Percentiles rank a stretch among this genome's conserved stretches.
These are phyloP conservation scores for Phoma sp. DNA, from an alignment of 2,329 filamentous ascomycete species.

Conservation along the genomic window DNA sequence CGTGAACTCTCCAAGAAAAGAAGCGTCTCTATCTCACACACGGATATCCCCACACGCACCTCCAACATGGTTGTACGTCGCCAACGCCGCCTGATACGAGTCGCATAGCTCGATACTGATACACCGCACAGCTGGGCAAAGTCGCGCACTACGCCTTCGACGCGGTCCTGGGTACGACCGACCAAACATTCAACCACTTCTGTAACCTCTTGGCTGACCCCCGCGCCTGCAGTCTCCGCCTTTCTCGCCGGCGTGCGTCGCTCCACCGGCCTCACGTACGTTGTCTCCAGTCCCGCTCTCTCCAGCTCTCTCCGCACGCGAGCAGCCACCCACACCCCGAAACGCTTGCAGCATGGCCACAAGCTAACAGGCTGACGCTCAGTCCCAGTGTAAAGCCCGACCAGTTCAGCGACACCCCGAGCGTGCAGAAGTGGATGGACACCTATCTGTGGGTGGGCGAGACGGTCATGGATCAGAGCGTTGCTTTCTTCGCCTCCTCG, in stretches of 20 bases:
- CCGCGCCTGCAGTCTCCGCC: constrained; percentile 73
- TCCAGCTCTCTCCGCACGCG: neutral
- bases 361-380: constrained; percentile 42
- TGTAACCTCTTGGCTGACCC: constrained; percentile 18
- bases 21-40: neutral
- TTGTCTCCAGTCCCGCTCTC: constrained; percentile 10
- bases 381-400: constrained; percentile 87
- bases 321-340: neutral
- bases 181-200: constrained; percentile 26
- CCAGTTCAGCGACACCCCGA: constrained; percentile 80
- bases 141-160: constrained; percentile 96
- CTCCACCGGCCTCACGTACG: constrained; percentile 97
- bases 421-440: constrained; percentile 85
- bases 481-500: constrained; percentile 84
- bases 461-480: constrained; percentile 97
- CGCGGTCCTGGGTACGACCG: constrained; percentile 78
- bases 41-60: neutral
- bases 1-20: neutral
- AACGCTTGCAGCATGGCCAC: neutral
- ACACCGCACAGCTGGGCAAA: constrained; percentile 79
- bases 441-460: constrained; percentile 94
- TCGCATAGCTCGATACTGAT: constrained; percentile 56
- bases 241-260: constrained; percentile 97
- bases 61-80: constrained; percentile 48
- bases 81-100: constrained; percentile 15